Evolutionary conservation across 169 alveolate genomes (phyloP).

Genomic region (Amoebophrya sp.): DNA sequence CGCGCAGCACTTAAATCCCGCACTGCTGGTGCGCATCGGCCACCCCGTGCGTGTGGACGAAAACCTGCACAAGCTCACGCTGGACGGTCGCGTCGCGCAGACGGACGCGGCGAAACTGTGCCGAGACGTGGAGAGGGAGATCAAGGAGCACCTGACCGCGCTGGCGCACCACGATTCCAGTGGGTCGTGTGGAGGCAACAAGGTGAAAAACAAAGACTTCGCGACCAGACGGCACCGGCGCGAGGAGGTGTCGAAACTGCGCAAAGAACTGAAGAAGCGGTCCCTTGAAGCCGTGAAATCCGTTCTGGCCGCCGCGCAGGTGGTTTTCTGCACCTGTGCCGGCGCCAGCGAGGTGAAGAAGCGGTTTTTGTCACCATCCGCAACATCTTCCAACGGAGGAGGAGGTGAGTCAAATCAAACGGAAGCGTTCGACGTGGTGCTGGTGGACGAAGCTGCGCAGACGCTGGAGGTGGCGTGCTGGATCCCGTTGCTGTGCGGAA

Average conservation of each 20-base stretch:
- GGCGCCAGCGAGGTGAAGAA: slow-evolving; percentile 22
- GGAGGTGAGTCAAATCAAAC: neutral
- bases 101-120: slow-evolving; percentile 27
- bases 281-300: neutral
- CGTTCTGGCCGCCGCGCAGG: neutral
- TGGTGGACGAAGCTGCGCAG: slow-evolving; percentile 35
- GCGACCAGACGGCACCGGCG: neutral
- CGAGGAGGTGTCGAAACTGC: neutral
- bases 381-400: neutral
- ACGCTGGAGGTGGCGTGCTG: slow-evolving; percentile 31
- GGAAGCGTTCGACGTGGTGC: slow-evolving; percentile 24
- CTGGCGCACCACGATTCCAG: neutral
- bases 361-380: neutral
- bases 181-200: neutral
- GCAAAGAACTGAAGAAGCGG: neutral
- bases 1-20: neutral
- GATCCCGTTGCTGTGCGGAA: slow-evolving; percentile 30
- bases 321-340: slow-evolving; percentile 30
- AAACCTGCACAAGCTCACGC: slow-evolving; percentile 19
- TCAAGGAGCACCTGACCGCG: neutral
- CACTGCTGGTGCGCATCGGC: slow-evolving; percentile 1
- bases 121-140: slow-evolving; percentile 23
- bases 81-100: slow-evolving; percentile 23
- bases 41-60: slow-evolving; percentile 23
- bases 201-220: neutral